These are phyloP conservation scores for Yarrowia alimentaria DNA, from an alignment of 805 yeast species.

Conservation along the genomic window DNA sequence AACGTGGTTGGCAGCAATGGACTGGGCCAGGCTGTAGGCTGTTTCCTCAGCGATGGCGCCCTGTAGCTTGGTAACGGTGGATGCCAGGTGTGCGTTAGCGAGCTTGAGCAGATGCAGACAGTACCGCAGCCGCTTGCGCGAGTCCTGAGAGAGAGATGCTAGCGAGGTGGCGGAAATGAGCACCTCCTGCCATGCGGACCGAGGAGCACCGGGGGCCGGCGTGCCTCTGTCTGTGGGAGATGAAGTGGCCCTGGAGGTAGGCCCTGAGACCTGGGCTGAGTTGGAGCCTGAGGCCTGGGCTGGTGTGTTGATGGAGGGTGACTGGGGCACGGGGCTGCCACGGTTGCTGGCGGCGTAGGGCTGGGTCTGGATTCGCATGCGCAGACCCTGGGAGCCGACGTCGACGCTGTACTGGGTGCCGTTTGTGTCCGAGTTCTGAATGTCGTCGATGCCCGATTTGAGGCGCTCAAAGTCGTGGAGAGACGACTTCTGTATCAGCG, in stretches of 20 bases:
- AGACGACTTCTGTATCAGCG: conserved; percentile 21
- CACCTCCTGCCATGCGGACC: conserved; percentile 37
- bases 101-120: conserved; percentile 74
- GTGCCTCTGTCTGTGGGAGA: neutral
- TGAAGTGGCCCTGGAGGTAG: conserved; percentile 11
- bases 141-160: conserved; percentile 57
- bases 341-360: conserved; percentile 1
- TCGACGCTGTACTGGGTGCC: conserved; percentile 22
- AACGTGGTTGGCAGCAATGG: conserved; percentile 34
- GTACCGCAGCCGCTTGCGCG: conserved; percentile 71
- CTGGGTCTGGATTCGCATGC: conserved; percentile 26
- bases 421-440: conserved; percentile 22
- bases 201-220: conserved; percentile 6
- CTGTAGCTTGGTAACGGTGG: conserved; percentile 64
- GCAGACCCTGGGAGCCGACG: conserved; percentile 17
- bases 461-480: conserved; percentile 24
- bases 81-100: conserved; percentile 74
- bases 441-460: conserved; percentile 25
- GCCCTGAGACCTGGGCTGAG: too few relatives aligned
- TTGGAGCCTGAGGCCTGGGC: conserved; percentile 11
- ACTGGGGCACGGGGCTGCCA: conserved; percentile 19
- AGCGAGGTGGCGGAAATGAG: conserved; percentile 40
- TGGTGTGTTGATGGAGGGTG: neutral
- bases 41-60: conserved; percentile 47
- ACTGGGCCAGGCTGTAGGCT: conserved; percentile 34